Conservation (phyloP, 768 basidiomycete genomes). For the Lactifluus rugatus region DNA sequence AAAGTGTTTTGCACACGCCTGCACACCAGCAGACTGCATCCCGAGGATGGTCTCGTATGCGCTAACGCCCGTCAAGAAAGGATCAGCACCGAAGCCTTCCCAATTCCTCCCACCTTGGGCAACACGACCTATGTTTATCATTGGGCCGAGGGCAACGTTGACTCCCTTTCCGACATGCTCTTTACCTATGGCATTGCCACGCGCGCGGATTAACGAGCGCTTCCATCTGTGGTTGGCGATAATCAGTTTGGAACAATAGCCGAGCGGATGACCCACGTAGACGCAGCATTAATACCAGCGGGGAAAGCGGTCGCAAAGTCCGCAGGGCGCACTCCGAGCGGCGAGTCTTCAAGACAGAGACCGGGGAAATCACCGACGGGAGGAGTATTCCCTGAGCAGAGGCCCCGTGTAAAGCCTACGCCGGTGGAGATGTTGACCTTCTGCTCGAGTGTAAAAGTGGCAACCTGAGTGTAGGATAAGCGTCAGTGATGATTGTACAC, state of each 20-base stretch:
- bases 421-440: constrained; percentile 20
- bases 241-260: background rate
- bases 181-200: constrained; percentile 69
- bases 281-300: constrained; percentile 68
- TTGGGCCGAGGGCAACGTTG: constrained; percentile 65
- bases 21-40: constrained; percentile 67
- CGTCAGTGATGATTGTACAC: no score
- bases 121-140: constrained; percentile 82
- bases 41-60: constrained; percentile 80
- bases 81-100: constrained; percentile 92
- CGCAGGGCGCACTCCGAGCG: constrained; percentile 66
- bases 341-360: constrained; percentile 67
- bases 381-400: constrained; percentile 61
- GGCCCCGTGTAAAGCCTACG: constrained; percentile 47
- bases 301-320: constrained; percentile 76
- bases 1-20: constrained; percentile 80
- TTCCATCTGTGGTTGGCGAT: constrained; percentile 44
- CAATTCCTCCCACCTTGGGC: constrained; percentile 84
- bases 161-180: constrained; percentile 61
- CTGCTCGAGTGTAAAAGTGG: constrained; percentile 16
- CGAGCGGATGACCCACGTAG: constrained; percentile 44
- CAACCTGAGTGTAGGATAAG: background rate
- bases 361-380: constrained; percentile 49
- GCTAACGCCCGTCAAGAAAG: constrained; percentile 71
- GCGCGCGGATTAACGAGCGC: constrained; percentile 62